Conservation (phyloP, 202 grass and related monocot genomes). For the Zizania palustris region DNA sequence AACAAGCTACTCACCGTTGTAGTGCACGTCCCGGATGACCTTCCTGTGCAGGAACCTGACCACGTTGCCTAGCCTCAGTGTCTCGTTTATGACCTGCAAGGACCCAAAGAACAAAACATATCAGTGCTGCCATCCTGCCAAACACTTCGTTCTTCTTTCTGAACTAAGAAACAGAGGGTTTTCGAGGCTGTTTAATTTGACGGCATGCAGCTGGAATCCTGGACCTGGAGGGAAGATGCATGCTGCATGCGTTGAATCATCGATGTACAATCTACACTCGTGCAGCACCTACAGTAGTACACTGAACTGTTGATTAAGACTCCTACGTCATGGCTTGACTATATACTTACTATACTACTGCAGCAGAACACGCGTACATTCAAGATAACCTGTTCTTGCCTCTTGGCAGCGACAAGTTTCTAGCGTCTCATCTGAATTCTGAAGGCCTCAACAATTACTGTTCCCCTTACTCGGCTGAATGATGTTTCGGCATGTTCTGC, state of each 20-base stretch:
- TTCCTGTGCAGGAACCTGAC: constrained; percentile 97
- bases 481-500: constrained; percentile 21
- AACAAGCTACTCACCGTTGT: constrained; percentile 66
- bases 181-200: background rate
- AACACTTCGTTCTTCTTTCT: background rate
- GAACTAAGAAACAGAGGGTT: background rate
- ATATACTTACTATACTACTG: background rate
- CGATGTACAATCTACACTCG: background rate
- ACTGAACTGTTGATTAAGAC: background rate
- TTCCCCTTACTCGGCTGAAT: background rate
- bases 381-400: background rate
- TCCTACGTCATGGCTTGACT: background rate
- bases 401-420: background rate
- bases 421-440: background rate
- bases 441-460: constrained; percentile 7
- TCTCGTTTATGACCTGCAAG: constrained; percentile 94
- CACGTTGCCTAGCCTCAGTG: constrained; percentile 89
- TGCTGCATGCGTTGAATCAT: no score
- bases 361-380: background rate
- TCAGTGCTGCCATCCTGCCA: background rate
- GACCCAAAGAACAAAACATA: background rate
- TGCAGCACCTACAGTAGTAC: background rate
- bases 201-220: background rate
- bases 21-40: constrained; percentile 82
- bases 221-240: background rate